A percentile compares a stretch with the other conserved stretches of the same genome.
These are phyloP conservation scores for Tylopilus rubrobrunneus DNA, from an alignment of 768 basidiomycete genomes.

Conservation along the genomic window DNA sequence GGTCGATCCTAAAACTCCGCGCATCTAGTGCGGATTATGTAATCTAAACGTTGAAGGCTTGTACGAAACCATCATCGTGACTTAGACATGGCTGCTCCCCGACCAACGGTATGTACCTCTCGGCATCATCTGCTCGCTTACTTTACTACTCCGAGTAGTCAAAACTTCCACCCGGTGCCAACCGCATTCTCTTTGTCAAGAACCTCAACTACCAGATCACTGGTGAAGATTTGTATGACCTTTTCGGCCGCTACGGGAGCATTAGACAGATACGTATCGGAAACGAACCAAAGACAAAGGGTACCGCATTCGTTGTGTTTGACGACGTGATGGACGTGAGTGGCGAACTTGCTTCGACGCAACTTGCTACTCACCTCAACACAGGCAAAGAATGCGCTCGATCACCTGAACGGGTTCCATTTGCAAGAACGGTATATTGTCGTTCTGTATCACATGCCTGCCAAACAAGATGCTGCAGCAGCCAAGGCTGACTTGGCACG, in stretches of 20 bases:
- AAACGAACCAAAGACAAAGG: conserved; percentile 87
- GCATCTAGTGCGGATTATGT: conserved; percentile 14
- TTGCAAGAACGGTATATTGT: conserved; percentile 98
- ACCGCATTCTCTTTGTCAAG: conserved; percentile 89
- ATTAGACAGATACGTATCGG: conserved; percentile 95
- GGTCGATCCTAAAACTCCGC: background rate
- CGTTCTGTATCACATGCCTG: conserved; percentile 95
- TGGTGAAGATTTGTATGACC: conserved; percentile 92
- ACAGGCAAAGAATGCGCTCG: conserved; percentile 94
- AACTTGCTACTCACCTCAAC: conserved; percentile 12
- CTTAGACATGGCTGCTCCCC: conserved; percentile 56
- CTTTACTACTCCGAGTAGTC: conserved; percentile 40
- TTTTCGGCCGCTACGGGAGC: conserved; percentile 96
- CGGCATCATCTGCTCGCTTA: background rate
- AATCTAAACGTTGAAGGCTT: conserved; percentile 3
- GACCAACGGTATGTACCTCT: conserved; percentile 54
- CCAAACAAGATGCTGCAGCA: conserved; percentile 92
- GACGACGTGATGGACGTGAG: conserved; percentile 94
- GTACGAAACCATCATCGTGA: conserved; percentile 4
- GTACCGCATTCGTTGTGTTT: conserved; percentile 95
- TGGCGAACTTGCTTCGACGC: conserved; percentile 4
- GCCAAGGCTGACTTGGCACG: conserved; percentile 89
- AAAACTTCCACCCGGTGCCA: conserved; percentile 88
- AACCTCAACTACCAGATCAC: conserved; percentile 91
- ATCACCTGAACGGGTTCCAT: conserved; percentile 97